A percentile compares a stretch with the other conserved stretches of the same genome.
Conservation (phyloP, 257 asterid genomes). For the Henckelia pumila region DNA sequence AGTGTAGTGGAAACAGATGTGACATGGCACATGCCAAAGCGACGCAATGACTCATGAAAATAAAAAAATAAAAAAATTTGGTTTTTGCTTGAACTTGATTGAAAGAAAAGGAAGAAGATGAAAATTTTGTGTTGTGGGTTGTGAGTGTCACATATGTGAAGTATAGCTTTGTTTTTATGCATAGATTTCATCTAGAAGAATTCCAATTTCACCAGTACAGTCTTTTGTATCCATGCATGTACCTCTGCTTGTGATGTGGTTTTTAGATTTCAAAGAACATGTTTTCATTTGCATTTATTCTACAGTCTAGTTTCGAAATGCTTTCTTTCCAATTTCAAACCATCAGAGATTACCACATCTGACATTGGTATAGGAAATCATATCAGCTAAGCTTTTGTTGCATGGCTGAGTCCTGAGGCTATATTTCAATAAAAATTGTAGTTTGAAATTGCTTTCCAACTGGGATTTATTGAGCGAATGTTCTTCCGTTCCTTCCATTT, state of each 20-base stretch:
- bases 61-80: background rate
- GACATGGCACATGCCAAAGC: background rate
- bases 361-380: background rate
- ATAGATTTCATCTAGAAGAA: background rate
- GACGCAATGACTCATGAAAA: conserved; percentile 6
- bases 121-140: background rate
- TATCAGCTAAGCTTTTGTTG: conserved; percentile 1
- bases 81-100: background rate
- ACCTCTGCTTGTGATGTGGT: background rate
- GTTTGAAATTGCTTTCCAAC: background rate
- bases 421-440: background rate
- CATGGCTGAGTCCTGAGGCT: background rate
- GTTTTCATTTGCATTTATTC: background rate
- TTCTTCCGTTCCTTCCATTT: conserved; percentile 17
- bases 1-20: conserved; percentile 14
- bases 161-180: background rate
- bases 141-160: background rate
- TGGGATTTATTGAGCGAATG: background rate
- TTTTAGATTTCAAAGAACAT: conserved; percentile 2
- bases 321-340: background rate
- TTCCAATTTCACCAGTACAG: background rate
- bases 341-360: background rate
- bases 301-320: background rate
- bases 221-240: background rate
- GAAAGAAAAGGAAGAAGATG: background rate